Percentiles rank a stretch among this genome's conserved stretches.
Conservation (phyloP, 192 early-diverging fungal genomes). For the Bifiguratus adelaidae region DNA sequence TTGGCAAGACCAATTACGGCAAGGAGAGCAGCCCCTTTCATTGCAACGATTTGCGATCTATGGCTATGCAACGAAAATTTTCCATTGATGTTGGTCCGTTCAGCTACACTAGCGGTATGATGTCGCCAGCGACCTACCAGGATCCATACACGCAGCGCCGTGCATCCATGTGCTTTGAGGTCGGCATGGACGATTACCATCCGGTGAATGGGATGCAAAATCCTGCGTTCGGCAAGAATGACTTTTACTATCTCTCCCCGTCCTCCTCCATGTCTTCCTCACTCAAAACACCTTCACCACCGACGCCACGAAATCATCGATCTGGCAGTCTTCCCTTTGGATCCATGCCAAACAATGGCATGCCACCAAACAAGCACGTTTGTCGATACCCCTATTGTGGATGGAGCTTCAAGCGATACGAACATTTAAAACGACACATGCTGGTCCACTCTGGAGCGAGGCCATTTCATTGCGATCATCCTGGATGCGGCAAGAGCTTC, state of each 20-base stretch:
- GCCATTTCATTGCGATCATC: conserved; percentile 54
- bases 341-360: background rate
- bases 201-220: background rate
- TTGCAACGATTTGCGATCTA: conserved; percentile 10
- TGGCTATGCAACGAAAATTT: conserved; percentile 20
- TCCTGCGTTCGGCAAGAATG: background rate
- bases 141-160: conserved; percentile 8
- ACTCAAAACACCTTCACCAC: conserved; percentile 3
- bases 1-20: background rate
- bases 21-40: conserved; percentile 1
- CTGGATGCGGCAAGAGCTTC: conserved; percentile 71
- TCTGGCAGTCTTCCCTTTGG: conserved; percentile 4
- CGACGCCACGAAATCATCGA: background rate
- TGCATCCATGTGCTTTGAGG: conserved; percentile 14
- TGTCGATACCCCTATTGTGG: conserved; percentile 31
- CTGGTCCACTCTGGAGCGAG: conserved; percentile 68
- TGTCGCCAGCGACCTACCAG: conserved; percentile 4
- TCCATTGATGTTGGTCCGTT: conserved; percentile 19
- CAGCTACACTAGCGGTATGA: conserved; percentile 9
- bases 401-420: conserved; percentile 67
- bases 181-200: conserved; percentile 8
- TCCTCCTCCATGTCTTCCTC: conserved; percentile 8
- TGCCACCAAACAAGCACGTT: conserved; percentile 27
- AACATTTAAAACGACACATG: conserved; percentile 75
- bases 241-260: conserved; percentile 8